Evolutionary conservation across 106 monocot species (phyloP).

Genomic region (Dactylorhiza incarnata): DNA sequence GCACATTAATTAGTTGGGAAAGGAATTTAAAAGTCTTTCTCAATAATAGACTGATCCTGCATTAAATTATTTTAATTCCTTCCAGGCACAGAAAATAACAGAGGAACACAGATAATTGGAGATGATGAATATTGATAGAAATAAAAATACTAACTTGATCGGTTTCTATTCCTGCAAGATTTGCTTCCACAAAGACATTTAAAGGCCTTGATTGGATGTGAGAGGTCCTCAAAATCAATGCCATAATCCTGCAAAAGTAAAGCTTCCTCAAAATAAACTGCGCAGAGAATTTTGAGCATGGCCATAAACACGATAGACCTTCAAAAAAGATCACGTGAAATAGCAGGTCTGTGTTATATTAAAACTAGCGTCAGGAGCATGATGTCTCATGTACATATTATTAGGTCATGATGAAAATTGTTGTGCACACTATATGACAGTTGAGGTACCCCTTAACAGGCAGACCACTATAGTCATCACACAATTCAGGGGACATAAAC

Average conservation of each 20-base stretch:
- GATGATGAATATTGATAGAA: neutral
- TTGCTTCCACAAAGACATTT: conserved; percentile 26
- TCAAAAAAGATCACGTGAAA: neutral
- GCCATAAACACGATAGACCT: neutral
- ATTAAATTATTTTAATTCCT: neutral
- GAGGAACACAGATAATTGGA: neutral
- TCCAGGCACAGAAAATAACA: neutral
- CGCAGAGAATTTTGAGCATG: neutral
- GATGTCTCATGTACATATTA: too few species aligned
- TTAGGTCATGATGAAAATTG: too few species aligned
- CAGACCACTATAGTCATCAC: too few species aligned
- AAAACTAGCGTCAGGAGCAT: too few species aligned
- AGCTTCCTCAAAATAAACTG: neutral
- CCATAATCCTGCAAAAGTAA: conserved; percentile 21
- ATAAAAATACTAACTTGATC: conserved; percentile 4
- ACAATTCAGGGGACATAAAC: too few species aligned
- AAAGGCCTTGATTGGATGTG: conserved; percentile 23
- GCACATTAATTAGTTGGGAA: neutral
- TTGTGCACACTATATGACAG: too few species aligned
- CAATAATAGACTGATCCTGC: neutral
- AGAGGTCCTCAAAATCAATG: conserved; percentile 18
- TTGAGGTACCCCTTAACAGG: too few species aligned
- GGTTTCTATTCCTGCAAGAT: conserved; percentile 10
- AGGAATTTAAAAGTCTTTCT: neutral
- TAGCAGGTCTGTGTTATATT: neutral